Evolutionary conservation across 2,329 filamentous ascomycete genomes (phyloP), one percentile per base, ranked within the genome.

Genomic region (Fusarium brevicatenulatum): DNA sequence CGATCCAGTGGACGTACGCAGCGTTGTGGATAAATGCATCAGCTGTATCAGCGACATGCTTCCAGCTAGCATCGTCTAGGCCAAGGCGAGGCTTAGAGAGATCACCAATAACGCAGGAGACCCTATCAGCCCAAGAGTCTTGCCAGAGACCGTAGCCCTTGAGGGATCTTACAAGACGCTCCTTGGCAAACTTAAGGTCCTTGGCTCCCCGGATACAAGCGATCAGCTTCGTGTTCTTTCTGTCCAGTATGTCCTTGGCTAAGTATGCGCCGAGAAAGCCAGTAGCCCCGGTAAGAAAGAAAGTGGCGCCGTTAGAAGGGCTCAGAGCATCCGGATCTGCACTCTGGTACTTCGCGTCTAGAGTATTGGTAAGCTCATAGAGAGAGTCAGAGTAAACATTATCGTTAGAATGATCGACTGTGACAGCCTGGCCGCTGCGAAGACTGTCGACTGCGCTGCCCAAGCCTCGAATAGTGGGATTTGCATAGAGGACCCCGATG

Each of bases 141-240:
- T 88, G 83, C 95, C 95, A 98, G 39, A 97, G 85, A 11, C 93
- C 91, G 78, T 97, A 97, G 2, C 91, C 94, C 73, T 90, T 86
- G 66, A 92, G 91, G 2, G 92, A 93, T 19, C 88, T 86, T 55
- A 84, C 85, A 30, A 97, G 86, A 44, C 94, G 90, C 34, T 87
- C 85, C 32, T 86, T 80, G 7, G 86, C 40, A 23, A 47, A 46
- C 28, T 25, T 19, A 16, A 57, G 78, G 65, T 90, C 89, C 79
- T 91, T 91, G 43, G 90, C 90, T 57, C 78, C 70, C 58, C 95
- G 91, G 8, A 97, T 92, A 64, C 95, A 91, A 2, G 91, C 91
- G 64, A 97, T 90, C 15, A 97, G 86, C 42, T 73, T 60, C 2
- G 69, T 62, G 39, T 57, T 57, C 40, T 47, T 39, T 21, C 52